Percentiles rank a stretch among this genome's conserved stretches.
phyloP scores from a whole-genome alignment of 345 rosid genomes.

The Eucalyptus marginata region DNA sequence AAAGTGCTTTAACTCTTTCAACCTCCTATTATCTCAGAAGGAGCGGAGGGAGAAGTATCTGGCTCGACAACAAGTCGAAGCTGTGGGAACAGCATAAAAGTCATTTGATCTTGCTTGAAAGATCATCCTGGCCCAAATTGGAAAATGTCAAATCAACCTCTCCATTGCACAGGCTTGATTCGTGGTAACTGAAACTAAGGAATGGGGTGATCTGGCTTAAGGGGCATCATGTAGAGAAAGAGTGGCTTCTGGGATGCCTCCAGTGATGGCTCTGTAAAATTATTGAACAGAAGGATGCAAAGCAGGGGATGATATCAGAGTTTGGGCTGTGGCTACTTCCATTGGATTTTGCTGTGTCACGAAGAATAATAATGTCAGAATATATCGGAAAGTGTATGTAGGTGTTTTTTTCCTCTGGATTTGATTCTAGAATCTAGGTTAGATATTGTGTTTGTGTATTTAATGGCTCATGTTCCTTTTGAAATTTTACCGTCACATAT shows the following conservation, averaged over 20 bases:
- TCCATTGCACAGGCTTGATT: not conserved
- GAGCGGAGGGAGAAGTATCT: conserved; percentile 94
- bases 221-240: not conserved
- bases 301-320: not conserved
- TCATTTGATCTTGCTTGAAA: not conserved
- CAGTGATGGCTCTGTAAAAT: not conserved
- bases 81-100: conserved; percentile 7
- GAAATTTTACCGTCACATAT: not conserved
- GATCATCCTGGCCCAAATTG: not conserved
- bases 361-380: not conserved
- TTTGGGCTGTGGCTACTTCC: not conserved
- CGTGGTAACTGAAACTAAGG: not conserved
- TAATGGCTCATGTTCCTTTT: not conserved
- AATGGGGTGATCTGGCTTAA: not conserved
- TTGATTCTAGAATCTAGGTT: not conserved
- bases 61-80: conserved; percentile 78
- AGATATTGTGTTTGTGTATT: not conserved
- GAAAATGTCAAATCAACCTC: not conserved
- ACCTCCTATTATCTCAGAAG: conserved; percentile 35
- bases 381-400: not conserved
- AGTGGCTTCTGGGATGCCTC: not conserved
- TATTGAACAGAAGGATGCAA: not conserved
- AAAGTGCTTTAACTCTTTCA: not conserved
- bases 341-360: not conserved
- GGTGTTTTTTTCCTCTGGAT: not conserved